These are phyloP conservation scores for Rhodofomes roseus DNA, from an alignment of 1,284 basidiomycete genomes.

Conservation along the genomic window DNA sequence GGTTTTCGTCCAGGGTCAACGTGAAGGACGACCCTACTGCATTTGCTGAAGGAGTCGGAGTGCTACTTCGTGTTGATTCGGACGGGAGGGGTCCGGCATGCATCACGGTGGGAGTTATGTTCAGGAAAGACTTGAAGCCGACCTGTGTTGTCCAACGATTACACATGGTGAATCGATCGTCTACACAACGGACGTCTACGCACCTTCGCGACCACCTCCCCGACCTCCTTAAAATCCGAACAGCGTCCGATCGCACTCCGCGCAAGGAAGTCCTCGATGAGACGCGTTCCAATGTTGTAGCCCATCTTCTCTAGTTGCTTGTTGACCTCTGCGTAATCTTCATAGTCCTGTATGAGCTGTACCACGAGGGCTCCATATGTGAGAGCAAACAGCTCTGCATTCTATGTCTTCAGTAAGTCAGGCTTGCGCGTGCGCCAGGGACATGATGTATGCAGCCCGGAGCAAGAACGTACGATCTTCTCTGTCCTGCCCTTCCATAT, in stretches of 20 bases:
- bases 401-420: slow-evolving; percentile 47
- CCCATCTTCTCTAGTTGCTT: slow-evolving; percentile 91
- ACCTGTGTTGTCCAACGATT: slow-evolving; percentile 48
- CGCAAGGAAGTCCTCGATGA: slow-evolving; percentile 98
- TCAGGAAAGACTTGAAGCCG: slow-evolving; percentile 98
- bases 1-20: slow-evolving; percentile 93
- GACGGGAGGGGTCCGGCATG: slow-evolving; percentile 56
- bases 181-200: not conserved
- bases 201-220: slow-evolving; percentile 91
- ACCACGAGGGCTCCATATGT: slow-evolving; percentile 98
- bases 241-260: slow-evolving; percentile 85
- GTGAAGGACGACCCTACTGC: slow-evolving; percentile 62
- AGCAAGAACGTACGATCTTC: slow-evolving; percentile 68
- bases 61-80: slow-evolving; percentile 41
- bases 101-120: slow-evolving; percentile 83
- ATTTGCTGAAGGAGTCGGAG: slow-evolving; percentile 31
- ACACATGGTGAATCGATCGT: not conserved
- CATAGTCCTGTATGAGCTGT: slow-evolving; percentile 98
- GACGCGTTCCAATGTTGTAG: slow-evolving; percentile 94
- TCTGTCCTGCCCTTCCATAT: slow-evolving; percentile 88
- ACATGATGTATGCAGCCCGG: not conserved
- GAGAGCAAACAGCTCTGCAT: slow-evolving; percentile 94
- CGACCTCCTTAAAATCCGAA: slow-evolving; percentile 89
- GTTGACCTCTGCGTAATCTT: slow-evolving; percentile 91
- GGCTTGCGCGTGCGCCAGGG: slow-evolving; percentile 9